A percentile compares a stretch with the other conserved stretches of the same genome.
phyloP scores from a whole-genome alignment of 176 grass and related monocot species.

The Musa itinerans region DNA sequence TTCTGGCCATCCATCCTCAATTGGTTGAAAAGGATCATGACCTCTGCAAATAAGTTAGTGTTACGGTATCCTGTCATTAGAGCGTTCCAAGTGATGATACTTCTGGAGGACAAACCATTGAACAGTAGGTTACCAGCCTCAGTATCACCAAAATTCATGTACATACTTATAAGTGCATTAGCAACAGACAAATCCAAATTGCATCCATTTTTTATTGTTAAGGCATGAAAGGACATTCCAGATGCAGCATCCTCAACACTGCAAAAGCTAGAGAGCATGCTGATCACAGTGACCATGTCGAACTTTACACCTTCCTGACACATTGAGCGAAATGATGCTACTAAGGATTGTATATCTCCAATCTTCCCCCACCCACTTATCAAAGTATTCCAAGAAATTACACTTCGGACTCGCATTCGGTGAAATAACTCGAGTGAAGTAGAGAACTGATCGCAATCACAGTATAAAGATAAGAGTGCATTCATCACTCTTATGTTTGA shows the following conservation, averaged over 20 bases:
- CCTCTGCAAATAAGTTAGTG: constrained; percentile 27
- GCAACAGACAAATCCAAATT: constrained; percentile 38
- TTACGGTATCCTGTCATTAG: constrained; percentile 66
- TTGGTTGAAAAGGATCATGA: constrained; percentile 40
- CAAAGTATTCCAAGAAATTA: constrained; percentile 74
- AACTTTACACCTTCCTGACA: constrained; percentile 27
- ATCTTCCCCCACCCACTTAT: constrained; percentile 48
- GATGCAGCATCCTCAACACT: constrained; percentile 12
- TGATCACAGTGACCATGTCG: constrained; percentile 59
- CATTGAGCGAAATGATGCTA: constrained; percentile 43
- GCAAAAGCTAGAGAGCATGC: constrained; percentile 32
- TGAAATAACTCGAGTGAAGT: constrained; percentile 39
- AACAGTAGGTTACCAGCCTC: constrained; percentile 40
- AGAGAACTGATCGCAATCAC: constrained; percentile 34
- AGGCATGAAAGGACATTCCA: constrained; percentile 42
- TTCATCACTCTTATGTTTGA: constrained; percentile 35
- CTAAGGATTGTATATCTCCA: constrained; percentile 23
- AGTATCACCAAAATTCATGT: constrained; percentile 46
- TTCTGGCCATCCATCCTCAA: constrained; percentile 34
- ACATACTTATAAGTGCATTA: constrained; percentile 71
- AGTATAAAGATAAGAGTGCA: constrained; percentile 49
- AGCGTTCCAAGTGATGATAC: constrained; percentile 45
- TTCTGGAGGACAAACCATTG: constrained; percentile 24
- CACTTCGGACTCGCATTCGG: constrained; percentile 19
- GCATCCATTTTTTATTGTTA: constrained; percentile 56